A percentile compares a stretch with the other conserved stretches of the same genome.
These are phyloP conservation scores for Murraya koenigii DNA, from an alignment of 345 rosid genomes.

Conservation along the genomic window DNA sequence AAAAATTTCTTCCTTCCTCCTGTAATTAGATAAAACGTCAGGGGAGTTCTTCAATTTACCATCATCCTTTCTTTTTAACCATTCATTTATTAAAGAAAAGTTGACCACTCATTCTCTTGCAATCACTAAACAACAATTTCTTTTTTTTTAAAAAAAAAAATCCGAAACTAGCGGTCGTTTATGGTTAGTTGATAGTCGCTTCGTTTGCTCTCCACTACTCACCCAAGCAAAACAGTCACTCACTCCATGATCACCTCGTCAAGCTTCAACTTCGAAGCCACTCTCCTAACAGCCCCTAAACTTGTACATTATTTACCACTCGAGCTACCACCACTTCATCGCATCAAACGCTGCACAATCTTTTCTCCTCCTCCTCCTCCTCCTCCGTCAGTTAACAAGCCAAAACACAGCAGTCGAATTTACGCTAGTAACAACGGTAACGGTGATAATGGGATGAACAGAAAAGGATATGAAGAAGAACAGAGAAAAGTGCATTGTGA, in stretches of 20 bases:
- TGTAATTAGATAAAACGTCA: background rate
- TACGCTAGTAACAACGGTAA: background rate
- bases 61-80: background rate
- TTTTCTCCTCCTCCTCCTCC: background rate
- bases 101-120: background rate
- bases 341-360: background rate
- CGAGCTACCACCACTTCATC: background rate
- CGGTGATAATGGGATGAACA: conserved; percentile 2
- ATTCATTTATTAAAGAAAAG: background rate
- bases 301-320: background rate
- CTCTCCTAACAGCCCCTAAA: background rate
- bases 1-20: background rate
- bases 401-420: background rate
- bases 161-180: background rate
- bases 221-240: no score
- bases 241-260: conserved; percentile 5
- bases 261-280: background rate
- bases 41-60: background rate
- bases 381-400: background rate
- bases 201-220: background rate
- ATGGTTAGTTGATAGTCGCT: background rate
- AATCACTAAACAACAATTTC: background rate
- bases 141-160: no score
- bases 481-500: conserved; percentile 63
- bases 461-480: conserved; percentile 28